A percentile compares a stretch with the other conserved stretches of the same genome.
Conservation (phyloP, 139 green algal species). For the Zygnema circumcarinatum region DNA sequence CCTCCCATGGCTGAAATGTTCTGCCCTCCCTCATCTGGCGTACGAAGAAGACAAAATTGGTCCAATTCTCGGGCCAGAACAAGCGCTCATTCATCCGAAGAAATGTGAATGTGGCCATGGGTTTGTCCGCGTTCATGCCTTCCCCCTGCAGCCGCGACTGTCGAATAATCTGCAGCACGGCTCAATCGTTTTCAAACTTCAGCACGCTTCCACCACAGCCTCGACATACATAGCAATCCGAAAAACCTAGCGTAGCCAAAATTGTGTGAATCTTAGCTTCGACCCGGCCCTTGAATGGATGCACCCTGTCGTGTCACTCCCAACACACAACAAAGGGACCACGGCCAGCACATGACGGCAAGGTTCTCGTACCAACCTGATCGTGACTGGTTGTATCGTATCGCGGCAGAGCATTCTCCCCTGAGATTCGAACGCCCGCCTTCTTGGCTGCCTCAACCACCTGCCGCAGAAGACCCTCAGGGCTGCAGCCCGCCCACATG, state of each 20-base stretch:
- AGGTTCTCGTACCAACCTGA: slow-evolving; percentile 59
- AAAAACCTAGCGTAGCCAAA: no score
- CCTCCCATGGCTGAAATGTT: slow-evolving; percentile 47
- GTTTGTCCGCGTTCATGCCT: slow-evolving; percentile 30
- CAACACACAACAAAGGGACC: no score
- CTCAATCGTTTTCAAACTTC: no score
- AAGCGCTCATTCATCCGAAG: slow-evolving; percentile 59
- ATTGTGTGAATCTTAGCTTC: no score
- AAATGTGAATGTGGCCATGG: slow-evolving; percentile 63
- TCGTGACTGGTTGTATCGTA: slow-evolving; percentile 69
- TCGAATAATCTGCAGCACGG: slow-evolving; percentile 49
- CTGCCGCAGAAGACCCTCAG: slow-evolving; percentile 77
- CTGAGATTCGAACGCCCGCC: slow-evolving; percentile 80
- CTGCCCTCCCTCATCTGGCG: slow-evolving; percentile 49
- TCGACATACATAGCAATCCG: not conserved
- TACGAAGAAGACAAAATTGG: slow-evolving; percentile 62
- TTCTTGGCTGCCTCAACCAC: slow-evolving; percentile 60
- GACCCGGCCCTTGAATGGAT: no score
- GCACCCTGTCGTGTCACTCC: no score
- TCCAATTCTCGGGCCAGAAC: slow-evolving; percentile 61
- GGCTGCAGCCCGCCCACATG: slow-evolving; percentile 84
- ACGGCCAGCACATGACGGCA: no score
- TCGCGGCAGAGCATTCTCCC: slow-evolving; percentile 96
- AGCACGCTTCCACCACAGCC: not conserved
- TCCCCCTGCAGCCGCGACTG: slow-evolving; percentile 52